Conservation (phyloP, 169 alveolate genomes). For the Plasmodium vinckei region DNA sequence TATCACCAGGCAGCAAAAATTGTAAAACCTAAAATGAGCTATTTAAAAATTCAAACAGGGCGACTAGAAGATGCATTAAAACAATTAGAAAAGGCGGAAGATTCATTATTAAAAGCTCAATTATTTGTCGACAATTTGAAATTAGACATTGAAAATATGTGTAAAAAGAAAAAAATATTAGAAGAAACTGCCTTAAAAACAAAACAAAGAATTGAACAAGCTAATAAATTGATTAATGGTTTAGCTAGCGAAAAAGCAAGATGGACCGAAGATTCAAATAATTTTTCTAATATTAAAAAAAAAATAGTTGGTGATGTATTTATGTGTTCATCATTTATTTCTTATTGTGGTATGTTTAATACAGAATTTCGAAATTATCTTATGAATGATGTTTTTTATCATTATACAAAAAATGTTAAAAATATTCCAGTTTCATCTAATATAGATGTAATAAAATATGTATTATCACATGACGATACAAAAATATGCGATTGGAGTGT, state of each 20-base stretch:
- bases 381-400: slow-evolving; percentile 90
- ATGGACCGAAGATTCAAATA: slow-evolving; percentile 95
- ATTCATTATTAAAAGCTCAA: slow-evolving; percentile 91
- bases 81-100: slow-evolving; percentile 93
- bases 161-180: slow-evolving; percentile 92
- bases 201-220: slow-evolving; percentile 94
- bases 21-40: slow-evolving; percentile 96
- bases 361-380: slow-evolving; percentile 94
- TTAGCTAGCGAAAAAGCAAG: slow-evolving; percentile 94
- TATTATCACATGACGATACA: slow-evolving; percentile 52
- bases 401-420: slow-evolving; percentile 88
- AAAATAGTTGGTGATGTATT: slow-evolving; percentile 95
- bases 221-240: slow-evolving; percentile 94
- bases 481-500: slow-evolving; percentile 82
- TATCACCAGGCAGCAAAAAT: slow-evolving; percentile 95
- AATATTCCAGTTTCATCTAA: slow-evolving; percentile 84
- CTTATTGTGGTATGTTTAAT: slow-evolving; percentile 97
- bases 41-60: slow-evolving; percentile 92
- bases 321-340: slow-evolving; percentile 93
- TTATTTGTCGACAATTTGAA: slow-evolving; percentile 91
- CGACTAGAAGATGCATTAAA: slow-evolving; percentile 92
- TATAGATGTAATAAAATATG: slow-evolving; percentile 67
- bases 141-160: slow-evolving; percentile 90
- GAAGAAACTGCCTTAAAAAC: slow-evolving; percentile 93
- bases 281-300: slow-evolving; percentile 91